A percentile compares a stretch with the other conserved stretches of the same genome.
Conservation (phyloP, 2,329 filamentous ascomycete species). For the Onygena corvina region DNA sequence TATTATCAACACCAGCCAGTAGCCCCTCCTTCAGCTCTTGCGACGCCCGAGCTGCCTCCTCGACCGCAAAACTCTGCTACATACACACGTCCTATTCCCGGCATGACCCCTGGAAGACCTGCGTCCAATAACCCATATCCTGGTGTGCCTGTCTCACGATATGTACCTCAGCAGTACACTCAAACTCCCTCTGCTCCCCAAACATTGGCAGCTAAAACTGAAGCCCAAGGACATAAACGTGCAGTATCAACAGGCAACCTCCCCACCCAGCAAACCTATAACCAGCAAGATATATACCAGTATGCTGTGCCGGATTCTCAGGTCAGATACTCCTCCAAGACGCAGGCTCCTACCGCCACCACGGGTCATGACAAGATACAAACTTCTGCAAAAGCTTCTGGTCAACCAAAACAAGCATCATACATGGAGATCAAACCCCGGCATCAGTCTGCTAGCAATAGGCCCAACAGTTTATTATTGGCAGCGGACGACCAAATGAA, state of each 20-base stretch:
- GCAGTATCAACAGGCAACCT: constrained; percentile 22
- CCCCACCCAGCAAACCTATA: constrained; percentile 20
- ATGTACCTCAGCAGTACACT: constrained; percentile 17
- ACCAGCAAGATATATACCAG: constrained; percentile 25
- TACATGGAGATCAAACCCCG: constrained; percentile 20
- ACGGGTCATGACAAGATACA: constrained; percentile 9
- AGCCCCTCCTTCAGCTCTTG: constrained; percentile 21
- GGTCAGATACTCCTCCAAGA: constrained; percentile 29
- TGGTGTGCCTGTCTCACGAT: constrained; percentile 24
- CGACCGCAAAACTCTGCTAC: constrained; percentile 14
- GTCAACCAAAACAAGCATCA: constrained; percentile 16
- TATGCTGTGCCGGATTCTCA: constrained; percentile 30
- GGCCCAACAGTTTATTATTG: constrained; percentile 27
- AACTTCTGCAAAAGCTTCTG: constrained; percentile 20
- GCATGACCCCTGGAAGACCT: constrained; percentile 13
- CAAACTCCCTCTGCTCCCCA: constrained; percentile 8
- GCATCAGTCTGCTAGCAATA: constrained; percentile 9
- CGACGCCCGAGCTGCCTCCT: constrained; percentile 8
- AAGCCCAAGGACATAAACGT: constrained; percentile 22
- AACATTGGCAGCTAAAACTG: constrained; percentile 18
- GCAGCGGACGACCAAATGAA: constrained; percentile 30
- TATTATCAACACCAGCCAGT: constrained; percentile 16
- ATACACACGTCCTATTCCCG: constrained; percentile 17
- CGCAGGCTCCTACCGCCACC: neutral
- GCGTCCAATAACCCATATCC: constrained; percentile 12